Evolutionary conservation across 108 stramenopile genomes (phyloP).

Genomic region (Skeletonema grethae): DNA sequence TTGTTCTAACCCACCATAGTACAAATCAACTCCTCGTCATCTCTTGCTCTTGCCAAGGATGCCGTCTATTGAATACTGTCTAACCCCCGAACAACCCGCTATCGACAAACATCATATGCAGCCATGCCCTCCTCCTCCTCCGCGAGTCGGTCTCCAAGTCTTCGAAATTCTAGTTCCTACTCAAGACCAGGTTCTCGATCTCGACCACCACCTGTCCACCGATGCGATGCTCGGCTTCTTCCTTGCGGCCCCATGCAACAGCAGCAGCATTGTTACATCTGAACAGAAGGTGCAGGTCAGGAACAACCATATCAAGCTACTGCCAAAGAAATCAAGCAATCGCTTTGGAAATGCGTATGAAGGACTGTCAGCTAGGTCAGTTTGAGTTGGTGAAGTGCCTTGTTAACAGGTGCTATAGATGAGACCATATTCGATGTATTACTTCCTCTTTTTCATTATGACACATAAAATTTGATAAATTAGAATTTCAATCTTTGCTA

Average conservation of each 20-base stretch:
- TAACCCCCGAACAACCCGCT: too few relatives aligned
- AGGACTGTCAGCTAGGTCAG: background rate
- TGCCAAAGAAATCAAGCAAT: background rate
- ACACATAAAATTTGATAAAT: background rate
- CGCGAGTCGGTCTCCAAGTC: background rate
- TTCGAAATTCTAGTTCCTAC: background rate
- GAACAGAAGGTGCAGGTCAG: background rate
- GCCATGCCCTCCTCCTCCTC: conserved; percentile 1
- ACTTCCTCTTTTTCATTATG: too few relatives aligned
- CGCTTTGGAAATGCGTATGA: background rate
- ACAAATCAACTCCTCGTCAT: too few relatives aligned
- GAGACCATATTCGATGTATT: too few relatives aligned
- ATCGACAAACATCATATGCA: background rate
- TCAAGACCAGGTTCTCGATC: too few relatives aligned
- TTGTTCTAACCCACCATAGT: too few relatives aligned
- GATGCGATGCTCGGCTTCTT: background rate
- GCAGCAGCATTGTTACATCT: background rate
- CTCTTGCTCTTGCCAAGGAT: too few relatives aligned
- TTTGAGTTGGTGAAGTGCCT: background rate
- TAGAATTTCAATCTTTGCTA: background rate
- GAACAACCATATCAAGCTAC: background rate
- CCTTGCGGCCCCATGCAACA: conserved; percentile 1
- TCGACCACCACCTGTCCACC: background rate
- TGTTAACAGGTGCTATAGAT: too few relatives aligned
- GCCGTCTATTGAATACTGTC: too few relatives aligned